Conservation (phyloP, 169 alveolate genomes). For the Plasmodium cynomolgi region DNA sequence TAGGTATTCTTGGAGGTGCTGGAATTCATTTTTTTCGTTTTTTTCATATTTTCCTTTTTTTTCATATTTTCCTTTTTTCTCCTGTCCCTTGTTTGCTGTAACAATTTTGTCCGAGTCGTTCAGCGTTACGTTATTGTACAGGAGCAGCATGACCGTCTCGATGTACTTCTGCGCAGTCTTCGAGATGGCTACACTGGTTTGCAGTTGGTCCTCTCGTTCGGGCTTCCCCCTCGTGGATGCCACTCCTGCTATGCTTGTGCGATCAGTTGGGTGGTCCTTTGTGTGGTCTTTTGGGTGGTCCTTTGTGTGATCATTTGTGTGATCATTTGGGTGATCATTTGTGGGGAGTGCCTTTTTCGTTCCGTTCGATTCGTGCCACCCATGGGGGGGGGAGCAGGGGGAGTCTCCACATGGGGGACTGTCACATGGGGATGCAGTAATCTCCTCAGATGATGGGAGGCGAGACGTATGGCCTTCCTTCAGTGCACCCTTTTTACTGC, state of each 20-base stretch:
- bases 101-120: slow-evolving; percentile 28
- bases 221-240: not conserved
- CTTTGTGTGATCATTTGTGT: too few species aligned
- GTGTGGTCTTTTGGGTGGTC: not conserved
- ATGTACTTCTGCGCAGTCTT: slow-evolving; percentile 55
- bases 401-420: not conserved
- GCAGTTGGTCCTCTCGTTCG: not conserved
- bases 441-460: not conserved
- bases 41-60: not conserved
- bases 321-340: not conserved
- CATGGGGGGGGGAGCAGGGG: not conserved
- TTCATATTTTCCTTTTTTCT: not conserved
- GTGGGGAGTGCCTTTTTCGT: not conserved
- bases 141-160: slow-evolving; percentile 18
- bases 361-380: not conserved
- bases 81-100: not conserved
- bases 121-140: slow-evolving; percentile 19
- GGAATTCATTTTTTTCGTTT: slow-evolving; percentile 7
- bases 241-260: not conserved
- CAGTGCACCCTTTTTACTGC: not conserved
- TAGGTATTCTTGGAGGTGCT: slow-evolving; percentile 22
- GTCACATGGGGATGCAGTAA: not conserved
- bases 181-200: slow-evolving; percentile 18
- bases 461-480: not conserved
- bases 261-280: not conserved